A percentile compares a stretch with the other conserved stretches of the same genome.
Conservation (phyloP, 108 stramenopile genomes). For the Discostella pseudostelligera region DNA sequence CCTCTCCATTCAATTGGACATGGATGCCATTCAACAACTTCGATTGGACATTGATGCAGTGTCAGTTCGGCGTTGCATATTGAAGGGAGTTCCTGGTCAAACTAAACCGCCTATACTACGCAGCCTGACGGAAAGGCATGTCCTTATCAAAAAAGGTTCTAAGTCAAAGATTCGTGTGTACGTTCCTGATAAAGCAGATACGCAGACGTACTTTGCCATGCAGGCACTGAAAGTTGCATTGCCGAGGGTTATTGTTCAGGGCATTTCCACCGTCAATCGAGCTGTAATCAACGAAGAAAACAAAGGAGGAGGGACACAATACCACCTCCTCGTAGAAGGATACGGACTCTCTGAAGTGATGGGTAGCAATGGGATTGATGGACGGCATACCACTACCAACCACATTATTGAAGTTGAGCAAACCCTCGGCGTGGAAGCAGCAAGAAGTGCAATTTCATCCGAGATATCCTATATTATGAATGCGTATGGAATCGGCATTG, state of each 20-base stretch:
- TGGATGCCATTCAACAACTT: slow-evolving; percentile 84
- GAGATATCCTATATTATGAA: slow-evolving; percentile 97
- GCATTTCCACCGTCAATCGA: slow-evolving; percentile 90
- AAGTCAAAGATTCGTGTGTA: slow-evolving; percentile 79
- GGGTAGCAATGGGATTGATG: slow-evolving; percentile 94
- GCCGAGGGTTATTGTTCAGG: slow-evolving; percentile 94
- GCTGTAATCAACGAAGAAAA: slow-evolving; percentile 97
- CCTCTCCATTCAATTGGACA: slow-evolving; percentile 91
- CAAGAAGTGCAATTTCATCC: slow-evolving; percentile 85
- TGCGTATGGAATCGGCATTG: slow-evolving; percentile 96
- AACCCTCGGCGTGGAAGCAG: slow-evolving; percentile 97
- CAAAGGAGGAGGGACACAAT: slow-evolving; percentile 65
- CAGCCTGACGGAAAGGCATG: slow-evolving; percentile 66
- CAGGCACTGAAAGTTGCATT: slow-evolving; percentile 91
- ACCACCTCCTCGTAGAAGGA: slow-evolving; percentile 96
- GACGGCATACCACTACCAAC: slow-evolving; percentile 87
- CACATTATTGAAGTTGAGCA: slow-evolving; percentile 95
- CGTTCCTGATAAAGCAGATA: slow-evolving; percentile 71
- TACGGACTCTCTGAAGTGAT: slow-evolving; percentile 96
- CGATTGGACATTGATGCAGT: slow-evolving; percentile 88
- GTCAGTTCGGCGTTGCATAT: slow-evolving; percentile 79
- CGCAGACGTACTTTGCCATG: slow-evolving; percentile 82
- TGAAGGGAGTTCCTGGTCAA: slow-evolving; percentile 68
- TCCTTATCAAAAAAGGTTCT: slow-evolving; percentile 67
- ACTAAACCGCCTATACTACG: slow-evolving; percentile 79